Evolutionary conservation across 2,329 filamentous ascomycete species (phyloP), one percentile per base, ranked within the genome.

Genomic region (Penicillium sp.): DNA sequence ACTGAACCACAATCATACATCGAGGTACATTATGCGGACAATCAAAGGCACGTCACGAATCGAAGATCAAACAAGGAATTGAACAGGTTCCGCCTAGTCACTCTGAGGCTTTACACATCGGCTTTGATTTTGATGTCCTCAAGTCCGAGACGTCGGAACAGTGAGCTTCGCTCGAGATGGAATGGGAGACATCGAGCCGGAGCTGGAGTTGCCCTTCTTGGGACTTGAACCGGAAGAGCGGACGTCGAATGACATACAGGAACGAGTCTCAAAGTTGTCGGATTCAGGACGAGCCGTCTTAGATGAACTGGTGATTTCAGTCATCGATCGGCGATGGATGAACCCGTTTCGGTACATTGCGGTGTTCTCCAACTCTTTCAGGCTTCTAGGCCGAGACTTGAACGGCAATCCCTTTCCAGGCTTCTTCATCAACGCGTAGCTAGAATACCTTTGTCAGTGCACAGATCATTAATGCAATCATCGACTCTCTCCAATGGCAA

Each of bases 391-490:
- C 3, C 77, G 76, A 6, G 76, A 75, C 52, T 69, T 75, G 51
- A 73, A 67, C 13, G 74, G 75, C 57, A 73, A 66, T 55, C 71
- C 74, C 59, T 69, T 71, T 19, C 70, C 68, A 40, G 71, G 64
- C 52, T 79, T 79, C 66, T 77, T 80, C 67, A 75, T 67, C 63
- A 76, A 63, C 13, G 74, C 74, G 60, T 75, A 75, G 54, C 79
- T 80, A 65, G 66, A 65, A 46, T 57, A 30, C 37, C 30, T 62
- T 61, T 46, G 67, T 80, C 62, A 80, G 74, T 52, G 51, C 33
- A 45, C 5, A 28, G 55, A 33, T 11, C 5, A 48, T 28, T 14
- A 48, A 48, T 43, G n/a, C 40, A 43, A 43, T 8, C 40, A 43
- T 43, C 40, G n/a, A 43, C n/a, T 43, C 40, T 43, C 13, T 13